Evolutionary conservation across 2,329 filamentous ascomycete genomes (phyloP).

Genomic region (Neonectria faginata): DNA sequence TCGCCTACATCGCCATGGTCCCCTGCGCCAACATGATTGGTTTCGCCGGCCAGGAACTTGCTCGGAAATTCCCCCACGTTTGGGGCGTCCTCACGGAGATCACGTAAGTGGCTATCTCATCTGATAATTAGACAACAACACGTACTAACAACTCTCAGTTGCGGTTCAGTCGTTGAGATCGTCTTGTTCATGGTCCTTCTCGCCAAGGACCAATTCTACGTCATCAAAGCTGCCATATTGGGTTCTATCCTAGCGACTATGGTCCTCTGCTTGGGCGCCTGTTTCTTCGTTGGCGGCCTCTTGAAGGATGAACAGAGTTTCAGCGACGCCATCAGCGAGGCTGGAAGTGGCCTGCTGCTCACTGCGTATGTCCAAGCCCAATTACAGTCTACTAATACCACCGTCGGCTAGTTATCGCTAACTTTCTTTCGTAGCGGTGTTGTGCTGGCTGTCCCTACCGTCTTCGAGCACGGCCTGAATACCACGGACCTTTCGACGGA

Average conservation of each 20-base stretch:
- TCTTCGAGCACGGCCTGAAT: constrained; percentile 65
- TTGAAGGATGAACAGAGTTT: constrained; percentile 76
- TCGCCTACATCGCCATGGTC: constrained; percentile 64
- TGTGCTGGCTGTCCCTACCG: constrained; percentile 58
- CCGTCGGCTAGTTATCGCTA: constrained; percentile 44
- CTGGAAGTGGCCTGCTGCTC: constrained; percentile 80
- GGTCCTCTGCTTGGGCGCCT: constrained; percentile 81
- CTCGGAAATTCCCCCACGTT: constrained; percentile 81
- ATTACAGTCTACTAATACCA: background rate
- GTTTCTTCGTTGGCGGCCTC: constrained; percentile 83
- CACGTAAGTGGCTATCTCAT: constrained; percentile 53
- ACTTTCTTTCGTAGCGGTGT: constrained; percentile 47
- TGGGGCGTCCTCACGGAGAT: constrained; percentile 72
- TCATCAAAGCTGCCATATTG: constrained; percentile 85
- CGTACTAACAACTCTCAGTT: constrained; percentile 45
- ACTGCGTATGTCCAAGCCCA: constrained; percentile 72
- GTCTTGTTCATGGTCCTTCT: constrained; percentile 85
- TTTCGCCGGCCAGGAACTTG: constrained; percentile 74
- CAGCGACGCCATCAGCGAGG: constrained; percentile 81
- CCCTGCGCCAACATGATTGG: constrained; percentile 64
- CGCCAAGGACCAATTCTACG: constrained; percentile 65
- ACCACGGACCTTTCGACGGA: constrained; percentile 39
- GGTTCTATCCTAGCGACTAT: constrained; percentile 87
- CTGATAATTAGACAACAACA: background rate
- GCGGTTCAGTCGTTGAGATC: constrained; percentile 84